Base-by-base conservation (phyloP, 345 rosid genomes). In the Syzygium grande region DNA sequence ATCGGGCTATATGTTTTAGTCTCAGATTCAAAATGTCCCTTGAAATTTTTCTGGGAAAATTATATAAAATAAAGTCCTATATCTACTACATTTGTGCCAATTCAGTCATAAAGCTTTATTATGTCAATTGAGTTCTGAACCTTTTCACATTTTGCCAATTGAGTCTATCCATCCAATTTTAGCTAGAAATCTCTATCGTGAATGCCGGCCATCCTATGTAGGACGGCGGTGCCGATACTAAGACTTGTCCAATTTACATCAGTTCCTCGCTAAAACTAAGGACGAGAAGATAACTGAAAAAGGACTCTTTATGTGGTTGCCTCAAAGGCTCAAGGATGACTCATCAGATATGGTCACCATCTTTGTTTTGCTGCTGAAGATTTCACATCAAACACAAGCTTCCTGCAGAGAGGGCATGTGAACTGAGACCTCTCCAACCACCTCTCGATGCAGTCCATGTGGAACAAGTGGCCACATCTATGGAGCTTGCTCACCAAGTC, bases 331-430 rank as follows among this genome's bases (percentile, higher is more conserved):
- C 85, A 27, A 53, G 55, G 85, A 51, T 25, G 85, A 84, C 55
- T 53, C n/a, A 1, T 53, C 54, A 49, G 85, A 84, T 27, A 27
- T 3, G 0, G 55, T 84, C 61, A 41, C 59, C 63, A 84, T 23
- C 41, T 52, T 49, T n/a, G 23, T 52, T 34, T 51, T 46, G 41
- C 84, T 29, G 55, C 86, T 41, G 51, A 46, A 56, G 27, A 34
- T 85, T 38, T 43, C 86, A 85, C 52, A 15, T 59, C 86, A 54
- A 92, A 92, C 54, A 94, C 84, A 88, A 90, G 90, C 55, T 93
- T 90, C 87, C 99, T 89, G 89, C 99, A 95, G 56, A 96, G 96
- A 23, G 99, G 98, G 88, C 99, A 95, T 56, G 98, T 96, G 88
- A 93, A 92, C 54, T 92, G 92, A 58, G 88, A 90, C 51, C 90